Conservation (phyloP, 2,329 filamentous ascomycete genomes). For the Colletotrichum camelliae region DNA sequence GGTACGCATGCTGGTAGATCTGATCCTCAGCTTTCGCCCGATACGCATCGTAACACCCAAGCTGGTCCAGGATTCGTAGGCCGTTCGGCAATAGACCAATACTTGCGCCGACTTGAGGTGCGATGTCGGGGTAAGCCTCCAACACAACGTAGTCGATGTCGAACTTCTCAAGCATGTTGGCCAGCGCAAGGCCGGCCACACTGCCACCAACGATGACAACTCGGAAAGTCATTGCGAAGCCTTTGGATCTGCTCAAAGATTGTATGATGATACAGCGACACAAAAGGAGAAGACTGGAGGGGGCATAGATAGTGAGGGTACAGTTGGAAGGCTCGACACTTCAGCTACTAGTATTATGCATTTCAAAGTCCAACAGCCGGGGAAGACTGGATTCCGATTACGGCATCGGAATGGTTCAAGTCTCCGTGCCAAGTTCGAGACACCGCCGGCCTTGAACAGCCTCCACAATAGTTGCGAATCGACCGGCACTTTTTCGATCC, state of each 20-base stretch:
- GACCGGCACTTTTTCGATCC: not conserved
- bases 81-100: conserved; percentile 50
- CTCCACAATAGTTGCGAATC: not conserved
- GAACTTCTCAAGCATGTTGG: conserved; percentile 45
- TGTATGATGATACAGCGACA: not conserved
- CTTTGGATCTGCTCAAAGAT: fast-evolving
- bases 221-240: conserved; percentile 28
- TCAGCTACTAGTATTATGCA: not conserved
- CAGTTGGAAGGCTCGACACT: not conserved
- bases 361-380: not conserved
- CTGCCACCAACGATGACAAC: conserved; percentile 56
- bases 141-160: conserved; percentile 55
- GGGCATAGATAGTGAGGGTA: not conserved
- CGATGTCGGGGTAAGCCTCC: conserved; percentile 45
- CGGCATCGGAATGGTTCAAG: not conserved
- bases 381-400: not conserved
- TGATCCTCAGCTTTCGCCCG: conserved; percentile 25
- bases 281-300: fast-evolving
- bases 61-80: conserved; percentile 52
- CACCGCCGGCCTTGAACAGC: not conserved
- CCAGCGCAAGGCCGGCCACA: conserved; percentile 43
- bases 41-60: conserved; percentile 37
- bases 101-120: conserved; percentile 51
- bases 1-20: conserved; percentile 2
- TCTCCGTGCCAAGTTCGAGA: not conserved